Conservation (phyloP, 768 basidiomycete genomes). For the Psilocybe azurescens region DNA sequence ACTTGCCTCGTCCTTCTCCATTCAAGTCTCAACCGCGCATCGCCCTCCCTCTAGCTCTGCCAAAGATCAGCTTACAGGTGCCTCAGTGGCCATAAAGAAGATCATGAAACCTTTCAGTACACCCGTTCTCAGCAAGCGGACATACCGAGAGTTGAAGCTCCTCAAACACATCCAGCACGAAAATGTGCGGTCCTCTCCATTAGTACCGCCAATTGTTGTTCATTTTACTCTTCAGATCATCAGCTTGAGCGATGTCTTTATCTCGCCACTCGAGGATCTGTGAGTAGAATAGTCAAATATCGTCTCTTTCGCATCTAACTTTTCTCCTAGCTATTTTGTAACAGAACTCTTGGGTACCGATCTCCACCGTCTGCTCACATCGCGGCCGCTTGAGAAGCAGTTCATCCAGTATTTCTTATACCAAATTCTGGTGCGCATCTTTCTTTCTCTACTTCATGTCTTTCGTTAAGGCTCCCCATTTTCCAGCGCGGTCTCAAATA, state of each 20-base stretch:
- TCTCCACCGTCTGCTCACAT: slow-evolving; percentile 95
- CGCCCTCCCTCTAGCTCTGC: slow-evolving; percentile 65
- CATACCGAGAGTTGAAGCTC: slow-evolving; percentile 96
- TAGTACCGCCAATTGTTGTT: neutral
- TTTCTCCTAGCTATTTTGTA: slow-evolving; percentile 85
- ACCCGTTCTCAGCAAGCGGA: slow-evolving; percentile 96
- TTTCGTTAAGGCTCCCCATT: slow-evolving; percentile 2
- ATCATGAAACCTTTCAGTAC: slow-evolving; percentile 99
- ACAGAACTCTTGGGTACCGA: slow-evolving; percentile 98
- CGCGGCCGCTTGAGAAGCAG: slow-evolving; percentile 97
- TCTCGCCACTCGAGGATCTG: slow-evolving; percentile 99
- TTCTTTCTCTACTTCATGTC: slow-evolving; percentile 4
- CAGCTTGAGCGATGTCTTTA: slow-evolving; percentile 98
- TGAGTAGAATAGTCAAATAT: slow-evolving; percentile 42
- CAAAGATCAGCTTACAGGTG: slow-evolving; percentile 92
- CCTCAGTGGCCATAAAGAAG: slow-evolving; percentile 99
- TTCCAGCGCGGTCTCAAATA: slow-evolving; percentile 95
- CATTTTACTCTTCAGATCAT: slow-evolving; percentile 72
- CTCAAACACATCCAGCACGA: slow-evolving; percentile 99
- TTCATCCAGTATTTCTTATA: slow-evolving; percentile 99
- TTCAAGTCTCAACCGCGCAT: slow-evolving; percentile 9
- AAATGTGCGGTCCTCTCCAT: slow-evolving; percentile 58
- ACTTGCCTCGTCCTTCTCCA: neutral
- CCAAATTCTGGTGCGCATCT: slow-evolving; percentile 83
- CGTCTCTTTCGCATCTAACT: slow-evolving; percentile 8